Evolutionary conservation across 2,329 filamentous ascomycete species (phyloP).

Genomic region (Aspergillus sp.): DNA sequence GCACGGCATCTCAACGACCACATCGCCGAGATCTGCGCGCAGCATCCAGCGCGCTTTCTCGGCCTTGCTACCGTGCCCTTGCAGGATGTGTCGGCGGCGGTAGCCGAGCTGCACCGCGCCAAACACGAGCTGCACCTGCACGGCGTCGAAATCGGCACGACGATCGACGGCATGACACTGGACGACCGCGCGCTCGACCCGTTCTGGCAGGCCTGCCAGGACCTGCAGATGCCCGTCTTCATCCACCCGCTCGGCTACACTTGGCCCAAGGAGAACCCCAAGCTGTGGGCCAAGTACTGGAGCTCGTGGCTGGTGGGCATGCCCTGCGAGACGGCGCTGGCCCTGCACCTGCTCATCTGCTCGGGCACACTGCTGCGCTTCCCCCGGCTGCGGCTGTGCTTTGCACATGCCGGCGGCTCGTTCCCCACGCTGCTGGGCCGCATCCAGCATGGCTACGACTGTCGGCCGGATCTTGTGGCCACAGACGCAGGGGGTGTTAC

Average conservation of each 20-base stretch:
- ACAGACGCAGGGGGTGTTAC: slow-evolving; percentile 7
- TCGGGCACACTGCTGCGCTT: slow-evolving; percentile 14
- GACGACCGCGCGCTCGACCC: slow-evolving; percentile 12
- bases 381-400: slow-evolving; percentile 14
- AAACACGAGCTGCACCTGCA: slow-evolving; percentile 11
- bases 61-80: slow-evolving; percentile 17
- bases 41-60: slow-evolving; percentile 12
- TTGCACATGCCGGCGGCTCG: slow-evolving; percentile 17
- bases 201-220: slow-evolving; percentile 17
- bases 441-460: slow-evolving; percentile 18
- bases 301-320: slow-evolving; percentile 18
- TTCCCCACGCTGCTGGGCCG: slow-evolving; percentile 15
- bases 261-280: slow-evolving; percentile 15
- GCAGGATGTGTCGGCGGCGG: slow-evolving; percentile 11
- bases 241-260: slow-evolving; percentile 20
- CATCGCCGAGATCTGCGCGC: slow-evolving; percentile 12
- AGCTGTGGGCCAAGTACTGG: slow-evolving; percentile 18
- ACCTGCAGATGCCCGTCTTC: slow-evolving; percentile 16
- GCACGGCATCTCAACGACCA: slow-evolving; percentile 15
- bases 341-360: slow-evolving; percentile 13
- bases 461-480: slow-evolving; percentile 12
- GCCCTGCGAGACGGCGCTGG: slow-evolving; percentile 18
- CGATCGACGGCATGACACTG: slow-evolving; percentile 10
- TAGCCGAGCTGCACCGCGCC: slow-evolving; percentile 10
- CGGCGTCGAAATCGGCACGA: slow-evolving; percentile 17